A percentile compares a stretch with the other conserved stretches of the same genome.
These are phyloP conservation scores for Pharnaceum exiguum DNA, from an alignment of 148 eudicot genomes.

Conservation along the genomic window DNA sequence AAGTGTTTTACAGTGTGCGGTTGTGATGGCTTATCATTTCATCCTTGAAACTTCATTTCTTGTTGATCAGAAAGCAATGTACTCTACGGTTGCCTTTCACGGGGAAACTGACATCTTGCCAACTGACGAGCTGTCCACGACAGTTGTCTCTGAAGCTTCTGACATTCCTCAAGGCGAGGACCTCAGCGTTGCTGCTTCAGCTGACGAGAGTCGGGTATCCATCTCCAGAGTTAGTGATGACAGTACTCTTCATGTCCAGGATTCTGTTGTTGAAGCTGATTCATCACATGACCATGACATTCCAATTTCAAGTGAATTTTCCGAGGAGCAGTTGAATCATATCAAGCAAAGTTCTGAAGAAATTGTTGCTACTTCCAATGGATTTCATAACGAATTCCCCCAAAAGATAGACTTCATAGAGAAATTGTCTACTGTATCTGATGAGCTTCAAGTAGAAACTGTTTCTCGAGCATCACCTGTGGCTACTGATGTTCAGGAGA, in stretches of 20 bases:
- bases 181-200: constrained; percentile 20
- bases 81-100: constrained; percentile 53
- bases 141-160: constrained; percentile 21
- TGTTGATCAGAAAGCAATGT: constrained; percentile 81
- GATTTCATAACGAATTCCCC: constrained; percentile 14
- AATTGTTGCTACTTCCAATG: constrained; percentile 9
- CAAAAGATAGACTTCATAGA: constrained; percentile 16
- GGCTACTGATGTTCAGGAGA: constrained; percentile 37
- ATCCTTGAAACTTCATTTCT: constrained; percentile 90
- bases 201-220: constrained; percentile 27
- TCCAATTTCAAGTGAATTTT: constrained; percentile 22
- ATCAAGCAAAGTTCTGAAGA: not conserved
- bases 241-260: constrained; percentile 2
- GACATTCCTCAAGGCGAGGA: constrained; percentile 16
- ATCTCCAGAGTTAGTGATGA: constrained; percentile 38
- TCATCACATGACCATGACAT: constrained; percentile 8
- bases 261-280: not conserved
- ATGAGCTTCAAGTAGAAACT: constrained; percentile 37
- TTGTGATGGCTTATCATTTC: constrained; percentile 92
- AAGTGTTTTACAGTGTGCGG: constrained; percentile 80
- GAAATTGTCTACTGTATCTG: constrained; percentile 25
- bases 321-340: constrained; percentile 3
- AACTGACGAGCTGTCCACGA: constrained; percentile 7
- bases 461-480: constrained; percentile 42
- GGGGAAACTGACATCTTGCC: constrained; percentile 17